Percentiles rank a stretch among this genome's conserved stretches.
Conservation (phyloP, 1,284 basidiomycete genomes). For the Moniliophthora roreri region DNA sequence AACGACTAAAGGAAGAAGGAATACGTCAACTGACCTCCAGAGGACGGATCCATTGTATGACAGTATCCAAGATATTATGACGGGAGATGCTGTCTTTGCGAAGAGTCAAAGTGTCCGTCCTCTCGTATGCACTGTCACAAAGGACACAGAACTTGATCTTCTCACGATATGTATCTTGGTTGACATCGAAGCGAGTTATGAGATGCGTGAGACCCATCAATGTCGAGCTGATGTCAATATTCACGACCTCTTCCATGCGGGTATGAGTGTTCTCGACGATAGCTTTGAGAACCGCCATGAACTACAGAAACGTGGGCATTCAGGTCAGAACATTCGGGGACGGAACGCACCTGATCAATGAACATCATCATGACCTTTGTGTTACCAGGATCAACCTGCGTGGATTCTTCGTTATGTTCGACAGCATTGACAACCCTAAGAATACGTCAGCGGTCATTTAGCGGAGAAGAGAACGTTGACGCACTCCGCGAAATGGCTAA, state of each 20-base stretch:
- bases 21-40: constrained; percentile 37
- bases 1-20: neutral
- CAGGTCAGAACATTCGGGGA: constrained; percentile 7
- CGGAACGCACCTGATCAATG: constrained; percentile 65
- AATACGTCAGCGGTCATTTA: neutral
- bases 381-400: constrained; percentile 20
- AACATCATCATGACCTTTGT: constrained; percentile 64
- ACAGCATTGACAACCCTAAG: constrained; percentile 47
- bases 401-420: constrained; percentile 38
- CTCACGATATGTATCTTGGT: constrained; percentile 56
- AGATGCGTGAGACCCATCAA: constrained; percentile 66
- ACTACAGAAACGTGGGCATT: constrained; percentile 35
- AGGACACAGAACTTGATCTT: constrained; percentile 78
- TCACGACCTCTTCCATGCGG: constrained; percentile 58
- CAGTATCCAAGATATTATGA: constrained; percentile 71
- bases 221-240: constrained; percentile 70
- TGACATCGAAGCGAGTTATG: constrained; percentile 58
- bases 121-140: constrained; percentile 66
- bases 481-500: constrained; percentile 75
- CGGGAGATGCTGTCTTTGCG: constrained; percentile 67
- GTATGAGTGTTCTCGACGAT: constrained; percentile 74
- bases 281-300: constrained; percentile 73
- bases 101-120: constrained; percentile 59
- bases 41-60: constrained; percentile 75
- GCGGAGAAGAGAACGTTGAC: constrained; percentile 25